These are phyloP conservation scores for Trifolium dubium DNA, from an alignment of 306 rosid species.

Conservation along the genomic window DNA sequence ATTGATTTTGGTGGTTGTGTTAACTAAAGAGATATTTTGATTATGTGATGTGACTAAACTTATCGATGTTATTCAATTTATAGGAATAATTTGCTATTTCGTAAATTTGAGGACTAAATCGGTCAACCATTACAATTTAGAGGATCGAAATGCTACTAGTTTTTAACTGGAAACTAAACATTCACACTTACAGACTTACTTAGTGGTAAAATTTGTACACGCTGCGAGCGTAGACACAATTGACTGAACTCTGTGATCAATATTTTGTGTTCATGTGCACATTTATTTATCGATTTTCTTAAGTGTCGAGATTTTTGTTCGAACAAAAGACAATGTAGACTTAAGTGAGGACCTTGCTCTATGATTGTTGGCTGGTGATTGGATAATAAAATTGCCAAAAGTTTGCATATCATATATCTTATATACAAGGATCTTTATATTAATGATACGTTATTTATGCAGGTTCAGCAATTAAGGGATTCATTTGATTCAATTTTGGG, in stretches of 20 bases:
- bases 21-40: no score
- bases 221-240: background rate
- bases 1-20: no score
- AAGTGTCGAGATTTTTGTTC: background rate
- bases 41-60: no score
- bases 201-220: background rate
- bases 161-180: no score
- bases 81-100: no score
- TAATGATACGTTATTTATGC: constrained; percentile 33
- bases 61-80: no score
- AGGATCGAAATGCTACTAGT: no score
- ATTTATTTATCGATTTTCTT: background rate
- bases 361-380: constrained; percentile 24
- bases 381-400: background rate
- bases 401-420: constrained; percentile 17
- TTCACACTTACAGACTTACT: no score
- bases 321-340: background rate
- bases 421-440: background rate
- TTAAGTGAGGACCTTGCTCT: constrained; percentile 21
- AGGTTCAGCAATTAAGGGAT: constrained; percentile 35
- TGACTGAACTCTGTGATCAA: background rate
- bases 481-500: constrained; percentile 25
- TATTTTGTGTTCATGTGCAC: background rate
- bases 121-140: no score
- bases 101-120: no score